phyloP scores from a whole-genome alignment of 108 stramenopile species.

The Licmophora abbreviata region DNA sequence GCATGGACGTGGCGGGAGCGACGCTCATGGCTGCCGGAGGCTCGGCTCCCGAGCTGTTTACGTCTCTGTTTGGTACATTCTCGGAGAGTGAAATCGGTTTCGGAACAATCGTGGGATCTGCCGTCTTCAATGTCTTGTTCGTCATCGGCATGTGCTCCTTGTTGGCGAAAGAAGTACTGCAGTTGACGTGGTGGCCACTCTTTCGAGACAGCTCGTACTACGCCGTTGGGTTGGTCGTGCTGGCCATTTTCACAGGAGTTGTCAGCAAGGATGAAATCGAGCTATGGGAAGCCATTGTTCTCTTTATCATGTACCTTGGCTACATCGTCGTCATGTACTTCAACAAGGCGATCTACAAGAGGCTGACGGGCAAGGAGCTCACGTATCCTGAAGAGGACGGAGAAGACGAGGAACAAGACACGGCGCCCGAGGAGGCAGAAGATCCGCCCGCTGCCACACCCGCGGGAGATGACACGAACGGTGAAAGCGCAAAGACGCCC shows the following conservation, averaged over 20 bases:
- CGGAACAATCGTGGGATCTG: constrained; percentile 58
- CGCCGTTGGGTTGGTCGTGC: constrained; percentile 19
- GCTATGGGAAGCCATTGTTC: constrained; percentile 43
- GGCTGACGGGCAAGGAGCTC: constrained; percentile 23
- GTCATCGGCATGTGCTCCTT: constrained; percentile 47
- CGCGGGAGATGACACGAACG: neutral
- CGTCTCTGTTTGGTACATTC: constrained; percentile 46
- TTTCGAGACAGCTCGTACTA: constrained; percentile 49
- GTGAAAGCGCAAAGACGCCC: neutral
- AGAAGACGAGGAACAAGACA: neutral
- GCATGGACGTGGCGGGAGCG: constrained; percentile 61
- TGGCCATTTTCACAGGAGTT: constrained; percentile 23
- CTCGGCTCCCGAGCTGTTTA: constrained; percentile 52
- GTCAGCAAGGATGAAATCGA: constrained; percentile 17
- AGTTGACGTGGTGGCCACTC: constrained; percentile 52
- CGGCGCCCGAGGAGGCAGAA: constrained; percentile 3
- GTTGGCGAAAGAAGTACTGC: constrained; percentile 28
- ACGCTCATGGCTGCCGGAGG: constrained; percentile 68
- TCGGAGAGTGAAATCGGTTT: constrained; percentile 36
- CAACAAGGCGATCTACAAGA: constrained; percentile 23
- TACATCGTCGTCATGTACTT: constrained; percentile 49
- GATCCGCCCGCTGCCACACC: neutral
- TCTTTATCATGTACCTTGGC: constrained; percentile 44
- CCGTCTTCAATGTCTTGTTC: constrained; percentile 59
- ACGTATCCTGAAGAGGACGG: constrained; percentile 8